Evolutionary conservation across 306 rosid genomes (phyloP), one percentile per base, ranked within the genome.

Genomic region (Chamaecrista fasciculata): DNA sequence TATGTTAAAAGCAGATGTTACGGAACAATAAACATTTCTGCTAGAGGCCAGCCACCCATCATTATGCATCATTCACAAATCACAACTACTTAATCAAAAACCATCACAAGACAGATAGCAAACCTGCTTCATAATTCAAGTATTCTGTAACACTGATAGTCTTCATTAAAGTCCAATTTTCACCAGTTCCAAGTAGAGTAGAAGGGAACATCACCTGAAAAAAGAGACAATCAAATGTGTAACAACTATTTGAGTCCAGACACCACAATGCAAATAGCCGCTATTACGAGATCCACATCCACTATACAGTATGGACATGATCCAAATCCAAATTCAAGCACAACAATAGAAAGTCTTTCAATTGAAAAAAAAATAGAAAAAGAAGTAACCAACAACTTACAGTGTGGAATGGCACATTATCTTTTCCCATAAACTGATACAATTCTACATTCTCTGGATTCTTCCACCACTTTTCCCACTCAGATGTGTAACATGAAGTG

Each of bases 381-480:
- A n/a, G n/a, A n/a, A n/a, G n/a, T n/a, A n/a, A n/a, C n/a, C n/a
- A n/a, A n/a, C n/a, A 37, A 61, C 97, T 77, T 78, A 94, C 97
- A 42, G 97, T 94, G 82, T 94, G 99, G 86, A 94, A 94, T 64
- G 99, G 99, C 80, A 91, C 97, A 67, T 91, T 94, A 77, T 94
- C 99, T 88, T 94, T 94, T 69, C 99, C 99, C 99, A 94, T 94
- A 76, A 91, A 91, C 72, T 94, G 97, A 84, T 83, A 94, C 67
- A 94, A 47, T 84, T 91, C 97, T 60, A 94, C 99, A 34, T 94
- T 85, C 76, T 94, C 84, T 1, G 98, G 97, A 76, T 88, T 88
- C 80, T 94, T 94, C 99, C 99, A 94, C 99, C 99, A 94, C 79
- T 84, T 78, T 83, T 94, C 97, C 99, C 97, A 94, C 18, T 94